These are phyloP conservation scores for Paraleonurus japonicus DNA, from an alignment of 257 asterid species.

Conservation along the genomic window DNA sequence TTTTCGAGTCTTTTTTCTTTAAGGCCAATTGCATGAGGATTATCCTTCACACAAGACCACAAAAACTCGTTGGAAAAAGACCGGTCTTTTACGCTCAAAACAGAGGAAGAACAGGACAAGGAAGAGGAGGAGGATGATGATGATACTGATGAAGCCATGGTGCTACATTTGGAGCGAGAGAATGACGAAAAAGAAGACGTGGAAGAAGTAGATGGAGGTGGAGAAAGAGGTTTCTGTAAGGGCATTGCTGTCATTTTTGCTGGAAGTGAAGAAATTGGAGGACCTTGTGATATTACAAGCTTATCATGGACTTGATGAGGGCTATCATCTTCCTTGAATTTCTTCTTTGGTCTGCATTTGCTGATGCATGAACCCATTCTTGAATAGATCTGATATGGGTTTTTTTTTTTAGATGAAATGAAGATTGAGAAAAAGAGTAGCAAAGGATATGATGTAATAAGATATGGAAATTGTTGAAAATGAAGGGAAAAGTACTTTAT, in stretches of 20 bases:
- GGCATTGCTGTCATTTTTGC: constrained; percentile 19
- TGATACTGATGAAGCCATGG: constrained; percentile 32
- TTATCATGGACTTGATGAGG: constrained; percentile 54
- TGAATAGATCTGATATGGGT: background rate
- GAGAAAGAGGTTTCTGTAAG: constrained; percentile 37
- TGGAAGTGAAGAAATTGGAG: constrained; percentile 35
- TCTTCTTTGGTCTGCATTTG: constrained; percentile 62
- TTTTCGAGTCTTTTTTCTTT: constrained; percentile 13
- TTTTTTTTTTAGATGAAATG: background rate
- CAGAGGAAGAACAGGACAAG: constrained; percentile 25
- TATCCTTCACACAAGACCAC: constrained; percentile 59
- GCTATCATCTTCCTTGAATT: constrained; percentile 30
- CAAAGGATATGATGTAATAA: constrained; percentile 3
- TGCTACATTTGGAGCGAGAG: constrained; percentile 33
- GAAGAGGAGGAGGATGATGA: constrained; percentile 19
- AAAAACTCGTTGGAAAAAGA: constrained; percentile 66
- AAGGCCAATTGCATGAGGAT: constrained; percentile 45
- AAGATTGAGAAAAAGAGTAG: constrained; percentile 1
- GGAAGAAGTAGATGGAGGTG: constrained; percentile 43
- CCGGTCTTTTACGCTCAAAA: constrained; percentile 42
- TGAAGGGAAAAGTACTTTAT: constrained; percentile 32
- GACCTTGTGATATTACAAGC: constrained; percentile 55
- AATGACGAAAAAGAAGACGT: constrained; percentile 42
- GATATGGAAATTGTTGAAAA: constrained; percentile 29
- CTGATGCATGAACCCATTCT: constrained; percentile 88